phyloP scores from a whole-genome alignment of 352 stramenopile species.

The Labyrinthula sp. region DNA sequence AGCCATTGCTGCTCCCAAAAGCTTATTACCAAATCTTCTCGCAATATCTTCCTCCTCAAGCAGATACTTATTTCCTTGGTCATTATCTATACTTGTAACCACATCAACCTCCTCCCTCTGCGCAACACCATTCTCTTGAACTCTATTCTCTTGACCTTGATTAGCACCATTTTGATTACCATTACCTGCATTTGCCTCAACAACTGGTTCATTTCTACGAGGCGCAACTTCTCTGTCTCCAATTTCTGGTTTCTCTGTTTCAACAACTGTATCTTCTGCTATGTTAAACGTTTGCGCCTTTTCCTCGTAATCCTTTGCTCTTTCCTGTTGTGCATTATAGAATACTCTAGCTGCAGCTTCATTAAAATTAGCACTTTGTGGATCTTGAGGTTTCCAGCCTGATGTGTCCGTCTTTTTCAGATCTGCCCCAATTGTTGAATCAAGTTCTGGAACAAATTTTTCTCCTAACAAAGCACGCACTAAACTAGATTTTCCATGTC shows the following conservation, averaged over 20 bases:
- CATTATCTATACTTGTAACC: neutral
- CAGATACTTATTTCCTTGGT: neutral
- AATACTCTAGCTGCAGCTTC: no score
- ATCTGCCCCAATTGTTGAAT: slow-evolving; percentile 11
- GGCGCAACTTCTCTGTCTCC: no score
- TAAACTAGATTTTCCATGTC: slow-evolving; percentile 9
- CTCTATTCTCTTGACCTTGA: neutral
- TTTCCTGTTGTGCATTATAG: no score
- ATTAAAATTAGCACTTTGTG: no score
- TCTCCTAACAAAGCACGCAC: slow-evolving; percentile 4
- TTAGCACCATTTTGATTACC: neutral
- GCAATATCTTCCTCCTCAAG: slow-evolving; percentile 1
- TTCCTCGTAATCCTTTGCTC: no score
- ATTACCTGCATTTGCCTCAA: neutral
- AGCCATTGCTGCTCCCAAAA: neutral
- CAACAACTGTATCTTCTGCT: no score
- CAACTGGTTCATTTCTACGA: no score
- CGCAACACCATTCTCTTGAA: neutral
- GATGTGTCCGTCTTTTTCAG: slow-evolving; percentile 1
- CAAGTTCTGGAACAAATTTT: neutral
- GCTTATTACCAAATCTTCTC: neutral
- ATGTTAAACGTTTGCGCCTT: no score
- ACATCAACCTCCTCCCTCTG: neutral
- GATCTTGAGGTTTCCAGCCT: no score
- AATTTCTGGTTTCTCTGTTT: no score